Conservation (phyloP, 495 filamentous ascomycete genomes). For the Sporormia fimetaria region DNA sequence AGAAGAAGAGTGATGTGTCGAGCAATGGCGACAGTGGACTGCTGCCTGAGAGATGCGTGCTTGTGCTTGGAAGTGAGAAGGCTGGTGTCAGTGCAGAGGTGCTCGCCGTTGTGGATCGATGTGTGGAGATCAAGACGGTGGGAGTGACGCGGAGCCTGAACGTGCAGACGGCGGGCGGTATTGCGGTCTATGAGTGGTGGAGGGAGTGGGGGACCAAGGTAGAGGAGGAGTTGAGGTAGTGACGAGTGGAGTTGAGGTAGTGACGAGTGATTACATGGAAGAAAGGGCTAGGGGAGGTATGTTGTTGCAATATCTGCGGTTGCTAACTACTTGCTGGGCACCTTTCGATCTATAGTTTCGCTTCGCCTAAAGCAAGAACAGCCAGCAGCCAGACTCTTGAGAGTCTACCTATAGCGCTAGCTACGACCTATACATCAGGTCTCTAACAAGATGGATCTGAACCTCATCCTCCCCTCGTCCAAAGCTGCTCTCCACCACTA, state of each 20-base stretch:
- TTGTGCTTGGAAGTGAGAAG: constrained; percentile 40
- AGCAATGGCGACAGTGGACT: constrained; percentile 3
- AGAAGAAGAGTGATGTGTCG: too few species aligned
- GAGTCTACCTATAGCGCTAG: too few species aligned
- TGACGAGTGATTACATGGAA: not conserved
- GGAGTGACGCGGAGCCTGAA: constrained; percentile 43
- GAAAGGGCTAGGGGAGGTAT: too few species aligned
- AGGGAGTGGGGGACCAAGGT: constrained; percentile 20
- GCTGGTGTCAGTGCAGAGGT: constrained; percentile 38
- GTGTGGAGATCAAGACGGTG: constrained; percentile 40
- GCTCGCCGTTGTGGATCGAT: constrained; percentile 35
- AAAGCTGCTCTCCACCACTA: too few species aligned
- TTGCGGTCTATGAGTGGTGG: constrained; percentile 38
- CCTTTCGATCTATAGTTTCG: too few species aligned
- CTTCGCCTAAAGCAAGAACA: too few species aligned
- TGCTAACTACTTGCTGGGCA: too few species aligned
- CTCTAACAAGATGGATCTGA: too few species aligned
- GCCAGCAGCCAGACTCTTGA: too few species aligned
- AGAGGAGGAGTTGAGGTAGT: not conserved
- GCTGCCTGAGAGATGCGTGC: constrained; percentile 34
- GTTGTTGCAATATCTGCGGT: too few species aligned
- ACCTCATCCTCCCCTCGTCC: too few species aligned
- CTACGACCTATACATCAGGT: too few species aligned
- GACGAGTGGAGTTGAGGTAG: not conserved
- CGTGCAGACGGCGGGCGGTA: constrained; percentile 41